phyloP scores from a whole-genome alignment of 169 alveolate genomes.

The Plasmodium malariae region DNA sequence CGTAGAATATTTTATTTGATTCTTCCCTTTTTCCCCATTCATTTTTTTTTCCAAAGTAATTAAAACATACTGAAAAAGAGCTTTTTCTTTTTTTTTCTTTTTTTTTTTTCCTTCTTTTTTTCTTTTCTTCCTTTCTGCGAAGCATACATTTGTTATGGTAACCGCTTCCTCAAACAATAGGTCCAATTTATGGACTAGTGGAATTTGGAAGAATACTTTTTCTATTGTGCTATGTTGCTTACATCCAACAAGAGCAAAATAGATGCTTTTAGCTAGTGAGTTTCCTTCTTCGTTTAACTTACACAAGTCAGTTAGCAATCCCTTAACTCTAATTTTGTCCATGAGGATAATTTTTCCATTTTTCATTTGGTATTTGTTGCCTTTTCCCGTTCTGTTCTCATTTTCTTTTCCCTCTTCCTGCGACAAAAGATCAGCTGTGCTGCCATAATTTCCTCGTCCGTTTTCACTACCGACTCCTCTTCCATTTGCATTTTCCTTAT shows the following conservation, averaged over 20 bases:
- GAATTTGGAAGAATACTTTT: slow-evolving; percentile 28
- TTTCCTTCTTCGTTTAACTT: slow-evolving; percentile 4
- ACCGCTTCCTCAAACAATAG: background rate
- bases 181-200: background rate
- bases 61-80: background rate
- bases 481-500: background rate
- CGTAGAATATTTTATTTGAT: background rate
- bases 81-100: background rate
- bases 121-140: background rate
- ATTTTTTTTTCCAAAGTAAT: background rate
- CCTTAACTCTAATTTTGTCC: slow-evolving; percentile 29
- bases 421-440: background rate
- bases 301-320: slow-evolving; percentile 10
- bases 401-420: background rate
- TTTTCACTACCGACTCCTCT: background rate
- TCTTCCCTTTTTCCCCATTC: background rate
- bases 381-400: background rate
- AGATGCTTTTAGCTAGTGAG: slow-evolving; percentile 8
- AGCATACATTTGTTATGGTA: background rate
- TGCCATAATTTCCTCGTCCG: background rate
- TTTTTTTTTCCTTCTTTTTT: background rate
- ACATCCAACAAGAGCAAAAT: slow-evolving; percentile 26
- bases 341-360: background rate
- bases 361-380: background rate
- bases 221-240: slow-evolving; percentile 13